Evolutionary conservation across 1,139 yeast species (phyloP), one percentile per base, ranked within the genome.

Genomic region (Diutina neorugosa): DNA sequence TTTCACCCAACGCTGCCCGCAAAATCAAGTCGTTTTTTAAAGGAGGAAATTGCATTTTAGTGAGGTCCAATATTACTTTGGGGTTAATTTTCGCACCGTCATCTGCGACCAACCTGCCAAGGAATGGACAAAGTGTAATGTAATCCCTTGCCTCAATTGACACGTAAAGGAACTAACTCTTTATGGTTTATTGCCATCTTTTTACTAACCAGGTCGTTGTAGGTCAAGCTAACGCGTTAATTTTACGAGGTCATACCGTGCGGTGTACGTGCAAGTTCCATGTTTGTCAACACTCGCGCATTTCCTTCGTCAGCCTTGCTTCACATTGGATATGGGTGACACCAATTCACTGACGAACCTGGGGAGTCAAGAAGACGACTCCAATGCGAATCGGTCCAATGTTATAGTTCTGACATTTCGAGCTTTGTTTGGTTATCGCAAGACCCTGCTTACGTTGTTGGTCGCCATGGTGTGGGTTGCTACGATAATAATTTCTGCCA

Each of bases 21-120:
- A 93, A 74, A 51, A 93, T 84, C 63, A 91, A 77, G 65, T 93
- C 98, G 70, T 93, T 93, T 69, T 90, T 81, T 65, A 91, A 73
- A 21, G 82, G 80, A 20, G 95, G 82, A 65, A 86, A 86, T 55
- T 27, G 16, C 52, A 50, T 50, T 1, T 31, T 14, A 4, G 1
- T 12, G 4, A 1, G 12, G 9, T n/a, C 37, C 9, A 31, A n/a
- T 23, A 11, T 31, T 31, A 11, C 4, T 4, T 4, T 12, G 37
- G 37, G 37, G 37, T 31, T 11, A 31, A 11, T 31, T 31, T 31
- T 31, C 37, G 37, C 37, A 31, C 37, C 11, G 34, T 31, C 37
- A 31, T 11, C 37, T 31, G 37, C 12, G 37, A 12, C n/a, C 37
- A 9, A 31, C 37, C 12, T 11, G 37, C n/a, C 4, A 9, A 31